These are phyloP conservation scores for Saccharomyces hybrid DNA, from an alignment of 1,139 yeast species.

Conservation along the genomic window DNA sequence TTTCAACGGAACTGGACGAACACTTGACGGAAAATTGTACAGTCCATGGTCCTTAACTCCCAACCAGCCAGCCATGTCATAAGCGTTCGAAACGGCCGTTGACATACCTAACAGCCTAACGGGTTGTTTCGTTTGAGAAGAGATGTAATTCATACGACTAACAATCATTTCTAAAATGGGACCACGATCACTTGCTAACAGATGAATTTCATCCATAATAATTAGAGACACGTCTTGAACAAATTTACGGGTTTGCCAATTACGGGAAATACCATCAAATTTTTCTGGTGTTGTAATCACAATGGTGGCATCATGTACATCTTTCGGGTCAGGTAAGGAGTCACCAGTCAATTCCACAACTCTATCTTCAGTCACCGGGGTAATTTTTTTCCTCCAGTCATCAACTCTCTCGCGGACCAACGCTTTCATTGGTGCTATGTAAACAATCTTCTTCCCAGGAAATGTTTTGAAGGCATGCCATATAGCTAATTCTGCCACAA, in stretches of 20 bases:
- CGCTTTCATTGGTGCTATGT: conserved; percentile 99
- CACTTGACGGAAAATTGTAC: conserved; percentile 90
- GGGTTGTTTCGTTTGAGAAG: conserved; percentile 66
- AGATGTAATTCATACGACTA: conserved; percentile 91
- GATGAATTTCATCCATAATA: conserved; percentile 96
- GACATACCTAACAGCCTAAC: conserved; percentile 88
- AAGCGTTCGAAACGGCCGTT: conserved; percentile 95
- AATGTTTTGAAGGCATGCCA: conserved; percentile 87
- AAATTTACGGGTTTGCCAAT: conserved; percentile 92
- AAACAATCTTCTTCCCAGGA: conserved; percentile 81
- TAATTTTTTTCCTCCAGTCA: conserved; percentile 79
- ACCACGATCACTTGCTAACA: conserved; percentile 95
- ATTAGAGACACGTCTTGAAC: conserved; percentile 87
- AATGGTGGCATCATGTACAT: conserved; percentile 83
- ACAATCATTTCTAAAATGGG: conserved; percentile 98
- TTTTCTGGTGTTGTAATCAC: conserved; percentile 97
- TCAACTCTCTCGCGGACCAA: conserved; percentile 93
- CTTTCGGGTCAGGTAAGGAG: conserved; percentile 81
- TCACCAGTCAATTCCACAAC: conserved; percentile 96
- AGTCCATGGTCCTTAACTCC: conserved; percentile 76
- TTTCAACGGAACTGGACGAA: conserved; percentile 94
- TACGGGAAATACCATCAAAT: conserved; percentile 97
- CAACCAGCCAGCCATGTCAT: conserved; percentile 97
- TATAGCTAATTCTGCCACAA: conserved; percentile 92
- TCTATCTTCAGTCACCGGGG: conserved; percentile 54